Conservation (phyloP, 345 rosid genomes). For the Euphorbia peplus region DNA sequence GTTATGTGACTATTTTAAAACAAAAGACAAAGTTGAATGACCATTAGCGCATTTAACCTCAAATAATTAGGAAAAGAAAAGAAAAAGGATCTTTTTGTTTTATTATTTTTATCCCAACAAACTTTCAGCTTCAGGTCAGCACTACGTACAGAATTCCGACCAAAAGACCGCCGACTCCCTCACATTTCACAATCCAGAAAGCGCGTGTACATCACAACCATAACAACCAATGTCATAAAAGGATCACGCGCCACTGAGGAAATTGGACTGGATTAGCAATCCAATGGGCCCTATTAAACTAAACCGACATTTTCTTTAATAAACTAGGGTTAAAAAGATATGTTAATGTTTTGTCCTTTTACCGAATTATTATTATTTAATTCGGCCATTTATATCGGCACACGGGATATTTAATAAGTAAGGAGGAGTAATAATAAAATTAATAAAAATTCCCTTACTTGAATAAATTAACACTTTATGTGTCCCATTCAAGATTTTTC, state of each 20-base stretch:
- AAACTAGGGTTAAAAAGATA: neutral
- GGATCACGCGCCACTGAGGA: neutral
- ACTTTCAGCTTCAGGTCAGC: neutral
- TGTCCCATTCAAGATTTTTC: slow-evolving; percentile 18
- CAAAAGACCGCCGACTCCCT: slow-evolving; percentile 3
- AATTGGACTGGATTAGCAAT: neutral
- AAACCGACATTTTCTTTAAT: neutral
- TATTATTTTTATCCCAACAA: neutral
- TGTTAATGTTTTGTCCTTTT: slow-evolving; percentile 1
- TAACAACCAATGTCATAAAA: neutral
- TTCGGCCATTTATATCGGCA: neutral
- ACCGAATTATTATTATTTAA: slow-evolving; percentile 23
- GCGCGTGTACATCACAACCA: neutral
- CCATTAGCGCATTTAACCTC: too few relatives aligned
- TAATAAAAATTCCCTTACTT: slow-evolving; percentile 4
- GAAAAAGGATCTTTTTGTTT: neutral
- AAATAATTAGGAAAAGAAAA: too few relatives aligned
- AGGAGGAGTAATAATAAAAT: neutral
- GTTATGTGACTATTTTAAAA: too few relatives aligned
- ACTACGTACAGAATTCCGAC: slow-evolving; percentile 3
- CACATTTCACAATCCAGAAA: neutral
- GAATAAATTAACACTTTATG: slow-evolving; percentile 8
- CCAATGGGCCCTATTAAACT: slow-evolving; percentile 1
- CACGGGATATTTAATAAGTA: neutral
- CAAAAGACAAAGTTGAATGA: too few relatives aligned